Percentiles rank a stretch among this genome's conserved stretches.
These are phyloP conservation scores for Neofusicoccum parvum DNA, from an alignment of 2,329 filamentous ascomycete species.

Conservation along the genomic window DNA sequence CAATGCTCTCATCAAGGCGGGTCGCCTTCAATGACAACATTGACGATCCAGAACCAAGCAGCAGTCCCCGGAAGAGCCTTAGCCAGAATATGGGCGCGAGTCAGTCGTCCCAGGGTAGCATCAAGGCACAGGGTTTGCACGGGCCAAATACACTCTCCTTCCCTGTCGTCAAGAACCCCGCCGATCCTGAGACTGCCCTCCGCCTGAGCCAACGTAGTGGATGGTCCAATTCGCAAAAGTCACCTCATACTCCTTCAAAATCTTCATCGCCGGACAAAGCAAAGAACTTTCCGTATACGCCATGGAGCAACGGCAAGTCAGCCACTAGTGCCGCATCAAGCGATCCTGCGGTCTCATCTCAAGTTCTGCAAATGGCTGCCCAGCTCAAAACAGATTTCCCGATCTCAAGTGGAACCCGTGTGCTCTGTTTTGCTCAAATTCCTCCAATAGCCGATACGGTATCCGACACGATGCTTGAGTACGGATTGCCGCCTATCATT, in stretches of 20 bases:
- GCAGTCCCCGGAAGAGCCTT: conserved; percentile 13
- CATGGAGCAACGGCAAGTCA: conserved; percentile 37
- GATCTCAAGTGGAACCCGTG: conserved; percentile 23
- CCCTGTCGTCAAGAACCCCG: conserved; percentile 75
- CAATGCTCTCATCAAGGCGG: not conserved
- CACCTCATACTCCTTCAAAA: conserved; percentile 10
- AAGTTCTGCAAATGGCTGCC: conserved; percentile 27
- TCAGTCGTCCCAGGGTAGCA: conserved; percentile 43
- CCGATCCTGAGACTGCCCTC: conserved; percentile 63
- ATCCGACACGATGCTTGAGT: conserved; percentile 57
- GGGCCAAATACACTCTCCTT: conserved; percentile 61
- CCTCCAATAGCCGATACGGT: conserved; percentile 53
- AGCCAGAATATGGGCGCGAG: conserved; percentile 21
- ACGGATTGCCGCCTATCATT: conserved; percentile 66
- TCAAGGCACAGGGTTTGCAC: conserved; percentile 39
- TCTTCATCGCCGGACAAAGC: not conserved
- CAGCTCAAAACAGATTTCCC: conserved; percentile 28
- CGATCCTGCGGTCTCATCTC: conserved; percentile 25
- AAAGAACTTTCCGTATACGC: conserved; percentile 27
- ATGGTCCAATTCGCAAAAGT: conserved; percentile 51
- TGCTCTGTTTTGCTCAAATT: conserved; percentile 38
- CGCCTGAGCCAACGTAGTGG: conserved; percentile 66
- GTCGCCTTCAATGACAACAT: conserved; percentile 13
- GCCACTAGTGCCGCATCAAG: conserved; percentile 24
- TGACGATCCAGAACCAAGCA: not conserved